Evolutionary conservation across 345 rosid species (phyloP), one percentile per base, ranked within the genome.

Genomic region (Boechera divaricarpa): DNA sequence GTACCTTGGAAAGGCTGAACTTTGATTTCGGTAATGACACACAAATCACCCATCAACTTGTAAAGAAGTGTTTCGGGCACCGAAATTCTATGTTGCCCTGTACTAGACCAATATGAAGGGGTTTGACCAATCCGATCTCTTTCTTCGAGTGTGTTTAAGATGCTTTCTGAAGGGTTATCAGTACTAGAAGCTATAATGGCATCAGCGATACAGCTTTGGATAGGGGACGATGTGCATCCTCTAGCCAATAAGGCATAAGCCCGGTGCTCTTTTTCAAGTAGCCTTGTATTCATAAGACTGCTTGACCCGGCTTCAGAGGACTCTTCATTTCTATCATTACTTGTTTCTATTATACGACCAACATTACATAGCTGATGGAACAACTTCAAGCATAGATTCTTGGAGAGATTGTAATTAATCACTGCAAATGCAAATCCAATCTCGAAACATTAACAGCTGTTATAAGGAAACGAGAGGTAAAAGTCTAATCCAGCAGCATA

Each of bases 121-220:
- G 80, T 67, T 18, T 67, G 15, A 29, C 48, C 88, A 80, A 85
- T 72, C 68, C 77, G 79, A 55, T 85, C 91, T 39, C 84, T 75
- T 44, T 72, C 85, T 24, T 81, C 93, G 65, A 88, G 82, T 76
- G 99, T 95, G 75, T 95, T 87, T 38, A 66, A 58, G 59, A 95
- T 85, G 70, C 96, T 83, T 81, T 95, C 98, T n/a, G 71, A 87
- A 0, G 94, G 98, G 82, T 92, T 87, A 82, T 95, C 98, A 58
- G 99, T 95, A 83, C 96, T 92, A 48, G 99, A 95, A 57, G 99
- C 99, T 52, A 77, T 13, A 52, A 95, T 76, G 72, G 97, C 91
- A 41, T 82, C 86, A 38, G 38, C 62, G 51, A 89, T 86, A 80
- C 95, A 89, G 72, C 79, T 84, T 61, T 39, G 45, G 29, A 83